These are phyloP conservation scores for Aspergillus carlsbadensis DNA, from an alignment of 495 filamentous ascomycete genomes.

Conservation along the genomic window DNA sequence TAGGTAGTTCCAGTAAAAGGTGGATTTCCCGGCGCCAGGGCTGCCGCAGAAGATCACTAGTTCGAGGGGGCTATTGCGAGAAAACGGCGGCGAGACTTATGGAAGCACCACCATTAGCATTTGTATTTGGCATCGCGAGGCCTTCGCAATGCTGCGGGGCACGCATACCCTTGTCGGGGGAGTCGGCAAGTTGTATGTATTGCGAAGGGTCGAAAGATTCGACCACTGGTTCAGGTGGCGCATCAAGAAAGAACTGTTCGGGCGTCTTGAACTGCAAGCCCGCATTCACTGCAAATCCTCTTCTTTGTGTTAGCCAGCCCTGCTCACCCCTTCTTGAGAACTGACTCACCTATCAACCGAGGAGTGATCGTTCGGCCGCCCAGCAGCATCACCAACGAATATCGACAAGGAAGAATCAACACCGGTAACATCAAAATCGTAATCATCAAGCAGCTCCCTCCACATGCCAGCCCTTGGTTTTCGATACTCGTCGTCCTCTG, in stretches of 20 bases:
- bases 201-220: conserved; percentile 65
- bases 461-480: conserved; percentile 93
- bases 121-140: background rate
- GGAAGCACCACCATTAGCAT: background rate
- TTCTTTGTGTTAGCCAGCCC: conserved; percentile 2
- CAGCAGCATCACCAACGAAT: conserved; percentile 90
- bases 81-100: conserved; percentile 43
- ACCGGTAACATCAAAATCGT: conserved; percentile 60
- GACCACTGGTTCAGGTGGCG: conserved; percentile 58
- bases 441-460: conserved; percentile 74
- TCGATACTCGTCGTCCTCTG: conserved; percentile 71
- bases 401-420: conserved; percentile 68
- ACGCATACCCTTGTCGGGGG: conserved; percentile 33
- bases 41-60: conserved; percentile 84
- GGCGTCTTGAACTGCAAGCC: conserved; percentile 80
- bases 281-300: conserved; percentile 77
- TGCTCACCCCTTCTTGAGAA: background rate
- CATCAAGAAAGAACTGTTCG: conserved; percentile 83
- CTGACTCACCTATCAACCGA: conserved; percentile 69
- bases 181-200: conserved; percentile 44
- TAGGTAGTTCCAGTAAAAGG: conserved; percentile 79
- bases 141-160: conserved; percentile 4
- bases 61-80: conserved; percentile 65
- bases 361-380: conserved; percentile 64
- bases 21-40: conserved; percentile 87